Evolutionary conservation across 345 rosid genomes (phyloP).

Genomic region (Combretum micranthum): DNA sequence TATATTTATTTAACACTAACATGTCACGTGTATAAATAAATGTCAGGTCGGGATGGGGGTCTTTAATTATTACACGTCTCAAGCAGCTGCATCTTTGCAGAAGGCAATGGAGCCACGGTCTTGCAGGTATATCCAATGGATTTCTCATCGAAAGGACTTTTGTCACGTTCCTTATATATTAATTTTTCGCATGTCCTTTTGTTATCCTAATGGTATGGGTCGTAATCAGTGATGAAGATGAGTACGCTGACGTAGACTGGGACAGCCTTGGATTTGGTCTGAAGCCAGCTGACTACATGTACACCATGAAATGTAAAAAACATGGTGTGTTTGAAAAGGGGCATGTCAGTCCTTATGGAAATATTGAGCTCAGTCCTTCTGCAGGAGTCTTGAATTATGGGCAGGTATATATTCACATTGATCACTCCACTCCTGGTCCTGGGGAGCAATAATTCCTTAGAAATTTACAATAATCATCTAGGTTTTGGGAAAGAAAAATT

Average conservation of each 20-base stretch:
- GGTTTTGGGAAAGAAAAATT: too few species aligned
- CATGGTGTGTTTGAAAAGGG: conserved; percentile 45
- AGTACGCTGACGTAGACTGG: conserved; percentile 73
- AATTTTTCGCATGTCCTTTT: neutral
- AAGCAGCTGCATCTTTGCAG: conserved; percentile 24
- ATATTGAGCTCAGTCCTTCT: conserved; percentile 66
- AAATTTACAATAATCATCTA: too few species aligned
- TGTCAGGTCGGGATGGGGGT: too few species aligned
- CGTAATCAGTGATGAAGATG: conserved; percentile 27
- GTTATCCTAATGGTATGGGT: neutral
- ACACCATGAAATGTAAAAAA: conserved; percentile 43
- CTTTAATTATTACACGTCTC: conserved; percentile 28
- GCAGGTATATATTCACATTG: conserved; percentile 46
- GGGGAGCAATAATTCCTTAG: too few species aligned
- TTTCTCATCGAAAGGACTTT: too few species aligned
- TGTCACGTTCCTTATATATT: neutral
- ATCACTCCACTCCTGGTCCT: too few species aligned
- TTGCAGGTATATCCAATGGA: conserved; percentile 25
- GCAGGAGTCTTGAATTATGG: conserved; percentile 83
- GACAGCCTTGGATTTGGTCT: conserved; percentile 73
- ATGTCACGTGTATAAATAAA: too few species aligned
- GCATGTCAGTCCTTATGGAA: conserved; percentile 39
- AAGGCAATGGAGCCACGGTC: conserved; percentile 13
- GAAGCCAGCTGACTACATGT: conserved; percentile 70
- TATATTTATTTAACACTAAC: too few species aligned